Base-by-base conservation (phyloP, 345 rosid species). In the Acer campestre region DNA sequence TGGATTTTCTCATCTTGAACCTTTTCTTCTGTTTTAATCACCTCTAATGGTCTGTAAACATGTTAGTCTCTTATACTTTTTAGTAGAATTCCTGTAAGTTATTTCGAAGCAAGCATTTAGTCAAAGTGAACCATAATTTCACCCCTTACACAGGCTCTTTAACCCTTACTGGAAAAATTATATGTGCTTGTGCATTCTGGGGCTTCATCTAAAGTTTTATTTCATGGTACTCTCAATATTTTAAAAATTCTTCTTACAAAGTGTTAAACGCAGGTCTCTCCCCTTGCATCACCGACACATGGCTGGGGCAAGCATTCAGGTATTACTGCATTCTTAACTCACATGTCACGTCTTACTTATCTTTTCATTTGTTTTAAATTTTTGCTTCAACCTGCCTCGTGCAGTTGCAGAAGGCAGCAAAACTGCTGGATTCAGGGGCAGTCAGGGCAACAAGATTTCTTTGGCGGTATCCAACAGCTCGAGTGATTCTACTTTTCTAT, bases 361-460 rank as follows among this genome's bases (percentile, higher is more conserved):
- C 31, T 65, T 27, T 63, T 70, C 42, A 25, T 27, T 63, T 13
- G 13, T 75, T 72, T 67, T 69, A 44, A 83, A 55, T 46, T 63
- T 22, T 25, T 73, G 48, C 77, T 73, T 77, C 31, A 67, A 76
- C 69, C 22, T 79, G 51, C 72, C 73, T 79, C 53, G 35, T 80
- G 80, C 91, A 94, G 99, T 84, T 96, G 84, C 98, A 94, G 71
- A 96, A 89, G 87, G 98, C 97, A 25, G 98, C 95, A 67, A 96
- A 94, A 77, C 68, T 94, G 40, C 84, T 96, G 80, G 98, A 96
- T 82, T 84, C 98, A 3, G 98, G 98, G 44, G 97, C 97, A 77
- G 99, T 92, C 66, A 92, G 98, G 86, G 99, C 97, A 78, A 96
- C 95, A 0, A 86, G 98, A 82, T 96, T 96, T 84, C 93, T 96